Conservation (phyloP, 352 stramenopile species). For the Phytophthora macrochlamydospora region DNA sequence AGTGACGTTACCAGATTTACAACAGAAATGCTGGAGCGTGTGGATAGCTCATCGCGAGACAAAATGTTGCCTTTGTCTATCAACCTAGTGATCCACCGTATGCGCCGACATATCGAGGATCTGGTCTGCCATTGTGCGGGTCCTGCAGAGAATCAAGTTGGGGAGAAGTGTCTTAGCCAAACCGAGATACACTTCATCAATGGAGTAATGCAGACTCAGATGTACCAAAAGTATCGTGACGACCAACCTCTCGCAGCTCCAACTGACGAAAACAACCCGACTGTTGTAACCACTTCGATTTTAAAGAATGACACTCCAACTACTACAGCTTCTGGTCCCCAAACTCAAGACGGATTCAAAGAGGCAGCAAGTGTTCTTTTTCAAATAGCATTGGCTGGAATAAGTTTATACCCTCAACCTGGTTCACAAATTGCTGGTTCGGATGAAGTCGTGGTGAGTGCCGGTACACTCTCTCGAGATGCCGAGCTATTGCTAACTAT, state of each 20-base stretch:
- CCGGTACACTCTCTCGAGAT: slow-evolving; percentile 4
- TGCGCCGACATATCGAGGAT: slow-evolving; percentile 50
- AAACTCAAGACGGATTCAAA: slow-evolving; percentile 32
- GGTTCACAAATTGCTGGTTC: neutral
- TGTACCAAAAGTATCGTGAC: slow-evolving; percentile 63
- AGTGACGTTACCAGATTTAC: slow-evolving; percentile 44
- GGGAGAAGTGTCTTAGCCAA: slow-evolving; percentile 8
- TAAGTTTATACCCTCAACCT: slow-evolving; percentile 16
- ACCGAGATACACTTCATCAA: slow-evolving; percentile 31
- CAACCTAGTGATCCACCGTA: slow-evolving; percentile 50
- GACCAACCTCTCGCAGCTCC: slow-evolving; percentile 24
- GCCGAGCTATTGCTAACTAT: neutral
- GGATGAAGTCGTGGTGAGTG: neutral
- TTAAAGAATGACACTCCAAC: neutral
- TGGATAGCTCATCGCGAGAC: slow-evolving; percentile 23
- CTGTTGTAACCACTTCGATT: neutral
- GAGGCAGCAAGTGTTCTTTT: slow-evolving; percentile 35
- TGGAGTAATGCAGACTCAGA: slow-evolving; percentile 47
- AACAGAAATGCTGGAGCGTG: slow-evolving; percentile 36
- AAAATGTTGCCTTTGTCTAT: slow-evolving; percentile 39
- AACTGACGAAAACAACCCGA: slow-evolving; percentile 13
- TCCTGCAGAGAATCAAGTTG: neutral
- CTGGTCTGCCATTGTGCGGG: slow-evolving; percentile 28
- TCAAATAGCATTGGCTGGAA: slow-evolving; percentile 44
- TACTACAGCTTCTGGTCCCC: slow-evolving; percentile 1